A percentile compares a stretch with the other conserved stretches of the same genome.
Evolutionary conservation across 495 filamentous ascomycete species (phyloP).

Genomic region (Penicillium arizonense): DNA sequence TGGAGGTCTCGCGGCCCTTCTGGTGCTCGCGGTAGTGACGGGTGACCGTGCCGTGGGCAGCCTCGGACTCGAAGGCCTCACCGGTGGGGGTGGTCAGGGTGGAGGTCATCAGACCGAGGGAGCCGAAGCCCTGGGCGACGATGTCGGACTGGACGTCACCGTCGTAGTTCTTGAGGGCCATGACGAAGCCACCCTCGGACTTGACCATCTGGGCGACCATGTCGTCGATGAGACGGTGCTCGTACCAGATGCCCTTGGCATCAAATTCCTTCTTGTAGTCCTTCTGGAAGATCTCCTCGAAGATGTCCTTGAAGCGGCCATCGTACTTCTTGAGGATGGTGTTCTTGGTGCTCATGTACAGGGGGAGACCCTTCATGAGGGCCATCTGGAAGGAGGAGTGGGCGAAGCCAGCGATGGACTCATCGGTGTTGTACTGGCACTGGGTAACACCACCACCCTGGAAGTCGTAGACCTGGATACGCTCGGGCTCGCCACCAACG

Average conservation of each 20-base stretch:
- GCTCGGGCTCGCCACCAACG: slow-evolving; percentile 73
- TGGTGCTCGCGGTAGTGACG: slow-evolving; percentile 98
- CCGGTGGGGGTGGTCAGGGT: slow-evolving; percentile 94
- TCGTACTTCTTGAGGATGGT: slow-evolving; percentile 99
- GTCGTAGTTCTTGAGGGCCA: slow-evolving; percentile 99
- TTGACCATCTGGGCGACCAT: slow-evolving; percentile 99
- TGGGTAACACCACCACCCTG: slow-evolving; percentile 84
- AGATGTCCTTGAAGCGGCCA: slow-evolving; percentile 98
- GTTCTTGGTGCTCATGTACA: slow-evolving; percentile 99
- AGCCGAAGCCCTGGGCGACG: slow-evolving; percentile 96
- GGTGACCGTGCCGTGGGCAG: slow-evolving; percentile 96
- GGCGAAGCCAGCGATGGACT: slow-evolving; percentile 90
- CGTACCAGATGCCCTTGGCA: slow-evolving; percentile 93
- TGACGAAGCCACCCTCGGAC: slow-evolving; percentile 89
- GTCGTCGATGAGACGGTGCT: slow-evolving; percentile 98
- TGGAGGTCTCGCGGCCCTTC: slow-evolving; percentile 93
- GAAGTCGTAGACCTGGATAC: slow-evolving; percentile 89
- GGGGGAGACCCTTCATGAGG: slow-evolving; percentile 75
- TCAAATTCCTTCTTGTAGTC: slow-evolving; percentile 87
- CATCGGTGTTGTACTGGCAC: slow-evolving; percentile 97
- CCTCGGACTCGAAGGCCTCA: slow-evolving; percentile 94
- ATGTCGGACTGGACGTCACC: slow-evolving; percentile 99
- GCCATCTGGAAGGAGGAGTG: slow-evolving; percentile 96
- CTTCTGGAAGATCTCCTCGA: slow-evolving; percentile 91
- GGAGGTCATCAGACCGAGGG: slow-evolving; percentile 96